Percentiles rank a stretch among this genome's conserved stretches.
Evolutionary conservation across 768 basidiomycete genomes (phyloP).

Genomic region (Mycena floridula): DNA sequence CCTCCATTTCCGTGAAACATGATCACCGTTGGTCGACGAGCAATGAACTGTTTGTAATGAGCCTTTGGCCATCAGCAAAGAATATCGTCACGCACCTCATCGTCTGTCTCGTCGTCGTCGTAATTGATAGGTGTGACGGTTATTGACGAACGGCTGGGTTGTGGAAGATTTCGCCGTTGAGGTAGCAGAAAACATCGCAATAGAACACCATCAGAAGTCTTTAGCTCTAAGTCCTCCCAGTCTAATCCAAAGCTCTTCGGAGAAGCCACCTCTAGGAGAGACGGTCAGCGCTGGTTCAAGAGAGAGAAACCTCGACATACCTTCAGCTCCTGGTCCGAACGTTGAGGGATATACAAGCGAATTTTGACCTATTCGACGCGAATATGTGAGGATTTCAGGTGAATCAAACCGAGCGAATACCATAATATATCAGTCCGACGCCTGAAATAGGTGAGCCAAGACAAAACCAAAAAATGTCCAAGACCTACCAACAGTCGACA

Average conservation of each 20-base stretch:
- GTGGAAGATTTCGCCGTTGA: conserved; percentile 47
- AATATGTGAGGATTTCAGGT: conserved; percentile 48
- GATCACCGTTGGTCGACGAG: conserved; percentile 71
- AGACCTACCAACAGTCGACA: conserved; percentile 48
- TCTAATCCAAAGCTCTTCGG: conserved; percentile 68
- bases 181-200: conserved; percentile 74
- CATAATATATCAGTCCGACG: conserved; percentile 40
- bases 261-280: conserved; percentile 57
- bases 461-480: background rate
- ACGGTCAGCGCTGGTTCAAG: background rate
- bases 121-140: conserved; percentile 24
- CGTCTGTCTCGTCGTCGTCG: conserved; percentile 38
- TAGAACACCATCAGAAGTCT: conserved; percentile 65
- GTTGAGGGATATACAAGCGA: conserved; percentile 88
- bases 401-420: too few species aligned
- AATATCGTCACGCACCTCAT: conserved; percentile 44
- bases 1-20: conserved; percentile 94
- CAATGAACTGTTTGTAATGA: conserved; percentile 26
- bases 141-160: conserved; percentile 13
- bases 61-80: background rate
- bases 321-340: conserved; percentile 49
- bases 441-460: conserved; percentile 31
- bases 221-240: conserved; percentile 69
- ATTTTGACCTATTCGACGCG: too few species aligned
- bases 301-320: background rate